These are phyloP conservation scores for Podila minutissima DNA, from an alignment of 192 early-diverging fungal species.

Conservation along the genomic window DNA sequence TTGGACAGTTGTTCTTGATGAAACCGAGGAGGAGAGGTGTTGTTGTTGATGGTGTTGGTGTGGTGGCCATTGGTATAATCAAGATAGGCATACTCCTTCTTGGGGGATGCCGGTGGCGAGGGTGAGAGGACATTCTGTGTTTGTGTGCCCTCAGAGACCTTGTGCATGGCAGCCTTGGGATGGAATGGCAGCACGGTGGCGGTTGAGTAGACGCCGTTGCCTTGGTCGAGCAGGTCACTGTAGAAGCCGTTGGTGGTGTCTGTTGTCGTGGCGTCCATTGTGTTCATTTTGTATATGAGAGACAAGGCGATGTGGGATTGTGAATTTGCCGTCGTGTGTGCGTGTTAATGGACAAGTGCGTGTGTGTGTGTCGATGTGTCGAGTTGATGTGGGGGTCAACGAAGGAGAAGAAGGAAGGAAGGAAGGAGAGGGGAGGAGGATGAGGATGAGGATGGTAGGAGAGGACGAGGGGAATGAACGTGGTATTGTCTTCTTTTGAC, in stretches of 20 bases:
- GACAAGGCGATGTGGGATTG: background rate
- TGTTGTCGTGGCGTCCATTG: constrained; percentile 9
- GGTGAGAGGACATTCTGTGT: constrained; percentile 1
- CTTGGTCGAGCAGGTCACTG: background rate
- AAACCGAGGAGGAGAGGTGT: background rate
- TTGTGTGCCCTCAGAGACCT: constrained; percentile 27
- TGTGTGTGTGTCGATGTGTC: background rate
- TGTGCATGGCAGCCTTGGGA: constrained; percentile 4
- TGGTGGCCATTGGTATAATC: background rate
- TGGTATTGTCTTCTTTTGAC: no score
- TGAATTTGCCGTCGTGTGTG: background rate
- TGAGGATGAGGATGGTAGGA: background rate
- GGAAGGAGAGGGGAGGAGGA: background rate
- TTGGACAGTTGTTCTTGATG: constrained; percentile 3
- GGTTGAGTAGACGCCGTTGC: background rate
- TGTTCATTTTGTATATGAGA: background rate
- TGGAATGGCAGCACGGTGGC: background rate
- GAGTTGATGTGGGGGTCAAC: background rate
- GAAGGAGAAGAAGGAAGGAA: background rate
- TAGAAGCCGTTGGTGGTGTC: constrained; percentile 8
- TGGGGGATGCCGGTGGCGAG: background rate
- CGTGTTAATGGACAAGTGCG: background rate
- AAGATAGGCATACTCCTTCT: background rate
- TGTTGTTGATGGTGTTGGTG: constrained; percentile 5
- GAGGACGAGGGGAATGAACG: background rate